Base-by-base conservation (phyloP, 441 rosid genomes). In the Populus trichocarpa region DNA sequence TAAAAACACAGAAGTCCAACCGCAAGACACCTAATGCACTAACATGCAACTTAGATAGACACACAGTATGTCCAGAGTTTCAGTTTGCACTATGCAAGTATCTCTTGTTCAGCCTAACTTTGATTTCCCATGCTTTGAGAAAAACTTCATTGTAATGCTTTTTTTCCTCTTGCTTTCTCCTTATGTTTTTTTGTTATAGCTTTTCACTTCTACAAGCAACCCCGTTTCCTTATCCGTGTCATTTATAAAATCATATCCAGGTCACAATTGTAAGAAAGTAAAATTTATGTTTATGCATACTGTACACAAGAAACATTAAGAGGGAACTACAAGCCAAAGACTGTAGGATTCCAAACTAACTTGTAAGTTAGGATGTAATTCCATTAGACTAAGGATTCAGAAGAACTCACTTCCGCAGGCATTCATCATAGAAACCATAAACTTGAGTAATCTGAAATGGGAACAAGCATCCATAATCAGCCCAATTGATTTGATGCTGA, bases 381-480 rank as follows among this genome's bases (percentile, higher is more conserved):
- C 53, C 46, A 75, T 26, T 8, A 74, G 75, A 64, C 18, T 67
- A 76, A 75, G 78, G 32, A 75, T 75, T 78, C 74, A 78, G 85
- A 80, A 78, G 80, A 77, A 90, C 98, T 92, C 86, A 94, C 98
- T 94, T 94, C 85, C 98, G 85, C 73, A 94, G 91, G 87, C 98
- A 94, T 86, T 94, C 98, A 83, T 92, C 98, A 81, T 94, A 94
- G 79, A 94, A 94, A 63, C 98, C 98, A 88, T 94, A 92, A 78
- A 94, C 98, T 85, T 92, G 97, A 86, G 98, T 94, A 67, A 94
- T 92, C 98, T 94, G 94, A 86, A 81, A 78, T 71, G 76, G 8
- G 75, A 87, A 83, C 61, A 85, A 70, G 67, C 80, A 42, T n/a
- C 65, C 30, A 81, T 25, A 64, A 82, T 79, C 75, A 81, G 75